A percentile compares a stretch with the other conserved stretches of the same genome.
Evolutionary conservation across 192 early-diverging fungal species (phyloP).

Genomic region (Obelidium mucronatum): DNA sequence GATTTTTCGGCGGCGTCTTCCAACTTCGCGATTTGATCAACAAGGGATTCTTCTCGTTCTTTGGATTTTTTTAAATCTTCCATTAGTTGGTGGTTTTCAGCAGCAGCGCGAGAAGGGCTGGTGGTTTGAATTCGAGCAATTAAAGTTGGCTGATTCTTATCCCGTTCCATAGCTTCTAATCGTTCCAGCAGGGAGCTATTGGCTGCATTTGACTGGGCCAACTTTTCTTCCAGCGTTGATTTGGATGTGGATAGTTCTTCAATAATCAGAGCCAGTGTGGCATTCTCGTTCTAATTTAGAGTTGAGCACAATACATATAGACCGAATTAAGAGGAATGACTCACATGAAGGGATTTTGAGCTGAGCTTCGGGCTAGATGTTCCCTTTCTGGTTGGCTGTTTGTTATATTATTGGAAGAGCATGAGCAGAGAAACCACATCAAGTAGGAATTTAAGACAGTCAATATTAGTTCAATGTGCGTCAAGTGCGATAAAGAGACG

Average conservation of each 20-base stretch:
- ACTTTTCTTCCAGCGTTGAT: constrained; percentile 1
- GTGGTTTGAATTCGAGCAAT: background rate
- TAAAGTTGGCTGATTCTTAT: background rate
- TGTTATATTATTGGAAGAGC: too few species aligned
- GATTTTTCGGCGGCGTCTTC: background rate
- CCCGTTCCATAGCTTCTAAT: background rate
- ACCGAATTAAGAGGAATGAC: background rate
- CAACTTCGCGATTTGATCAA: background rate
- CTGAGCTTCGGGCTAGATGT: constrained; percentile 13
- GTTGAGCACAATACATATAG: background rate
- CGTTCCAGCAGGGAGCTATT: constrained; percentile 21
- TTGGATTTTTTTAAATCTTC: background rate
- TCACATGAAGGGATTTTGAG: background rate
- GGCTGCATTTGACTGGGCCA: background rate
- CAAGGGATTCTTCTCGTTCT: background rate
- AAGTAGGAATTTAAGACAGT: background rate
- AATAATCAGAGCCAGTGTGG: background rate
- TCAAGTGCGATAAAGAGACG: background rate
- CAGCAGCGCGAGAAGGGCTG: background rate
- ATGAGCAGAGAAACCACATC: too few species aligned
- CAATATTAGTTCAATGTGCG: background rate
- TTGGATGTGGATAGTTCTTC: constrained; percentile 1
- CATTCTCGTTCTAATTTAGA: constrained; percentile 10
- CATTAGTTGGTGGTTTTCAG: background rate
- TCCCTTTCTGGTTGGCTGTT: background rate